Percentiles rank a stretch among this genome's conserved stretches.
These are phyloP conservation scores for Termitomyces sp. DNA, from an alignment of 768 basidiomycete genomes.

Conservation along the genomic window DNA sequence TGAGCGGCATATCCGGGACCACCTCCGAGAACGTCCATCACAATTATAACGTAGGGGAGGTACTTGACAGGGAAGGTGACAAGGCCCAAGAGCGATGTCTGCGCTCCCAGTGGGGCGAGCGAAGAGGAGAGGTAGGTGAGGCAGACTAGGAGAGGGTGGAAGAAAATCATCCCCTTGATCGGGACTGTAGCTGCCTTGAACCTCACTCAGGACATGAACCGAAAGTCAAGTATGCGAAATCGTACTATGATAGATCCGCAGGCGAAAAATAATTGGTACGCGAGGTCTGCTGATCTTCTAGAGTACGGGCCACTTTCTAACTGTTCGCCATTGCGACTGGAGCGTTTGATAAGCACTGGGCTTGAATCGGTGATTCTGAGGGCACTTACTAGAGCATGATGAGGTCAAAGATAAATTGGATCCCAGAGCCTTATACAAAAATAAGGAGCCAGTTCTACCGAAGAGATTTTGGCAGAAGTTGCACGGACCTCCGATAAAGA, in stretches of 20 bases:
- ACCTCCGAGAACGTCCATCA: slow-evolving; percentile 63
- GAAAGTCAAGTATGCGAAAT: slow-evolving; percentile 6
- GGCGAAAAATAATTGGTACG: slow-evolving; percentile 67
- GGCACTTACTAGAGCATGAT: slow-evolving; percentile 66
- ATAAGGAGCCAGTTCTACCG: background rate
- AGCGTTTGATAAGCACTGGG: background rate
- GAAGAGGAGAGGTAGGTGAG: slow-evolving; percentile 67
- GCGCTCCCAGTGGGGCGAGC: slow-evolving; percentile 61
- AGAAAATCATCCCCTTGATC: slow-evolving; percentile 50
- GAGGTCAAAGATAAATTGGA: slow-evolving; percentile 62
- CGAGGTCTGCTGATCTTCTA: slow-evolving; percentile 66
- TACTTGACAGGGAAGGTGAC: slow-evolving; percentile 69
- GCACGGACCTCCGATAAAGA: slow-evolving; percentile 64
- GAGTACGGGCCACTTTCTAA: slow-evolving; percentile 62
- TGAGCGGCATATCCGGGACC: slow-evolving; percentile 55
- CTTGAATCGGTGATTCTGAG: background rate
- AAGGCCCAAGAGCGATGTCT: slow-evolving; percentile 78
- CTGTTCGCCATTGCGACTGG: slow-evolving; percentile 60
- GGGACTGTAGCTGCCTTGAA: slow-evolving; percentile 53
- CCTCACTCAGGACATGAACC: background rate
- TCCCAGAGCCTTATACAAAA: slow-evolving; percentile 34
- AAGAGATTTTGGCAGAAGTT: background rate
- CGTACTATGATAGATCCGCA: slow-evolving; percentile 58
- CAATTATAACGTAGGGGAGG: slow-evolving; percentile 72
- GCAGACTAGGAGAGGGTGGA: slow-evolving; percentile 61